These are phyloP conservation scores for Monosporascus sp. DNA, from an alignment of 2,329 filamentous ascomycete species.

Conservation along the genomic window DNA sequence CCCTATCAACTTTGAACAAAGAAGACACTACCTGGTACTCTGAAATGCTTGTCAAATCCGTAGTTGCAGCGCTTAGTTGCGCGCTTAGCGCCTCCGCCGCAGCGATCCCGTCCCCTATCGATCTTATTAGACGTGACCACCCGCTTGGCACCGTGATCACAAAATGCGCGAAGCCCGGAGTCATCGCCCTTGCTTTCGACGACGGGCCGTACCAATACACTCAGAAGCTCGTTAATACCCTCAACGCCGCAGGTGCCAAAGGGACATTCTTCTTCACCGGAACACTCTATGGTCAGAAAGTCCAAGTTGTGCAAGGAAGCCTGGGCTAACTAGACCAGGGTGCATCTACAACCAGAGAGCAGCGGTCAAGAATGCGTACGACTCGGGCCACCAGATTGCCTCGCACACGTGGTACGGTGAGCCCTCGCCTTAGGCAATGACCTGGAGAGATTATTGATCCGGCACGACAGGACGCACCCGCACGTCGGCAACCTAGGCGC, in stretches of 20 bases:
- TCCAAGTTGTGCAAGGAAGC: background rate
- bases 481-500: constrained; percentile 36
- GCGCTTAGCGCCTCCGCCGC: constrained; percentile 22
- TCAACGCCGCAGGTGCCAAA: constrained; percentile 42
- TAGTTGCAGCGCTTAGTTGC: constrained; percentile 15
- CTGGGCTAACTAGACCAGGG: constrained; percentile 9
- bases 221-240: constrained; percentile 41
- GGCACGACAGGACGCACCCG: constrained; percentile 34
- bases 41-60: constrained; percentile 21
- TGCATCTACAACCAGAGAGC: constrained; percentile 44
- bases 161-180: constrained; percentile 36
- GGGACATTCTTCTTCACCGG: constrained; percentile 51
- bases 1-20: background rate
- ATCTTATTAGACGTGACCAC: constrained; percentile 35
- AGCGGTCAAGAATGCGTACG: constrained; percentile 48
- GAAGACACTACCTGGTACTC: background rate
- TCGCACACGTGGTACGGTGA: constrained; percentile 43
- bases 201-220: constrained; percentile 49
- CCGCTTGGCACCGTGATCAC: constrained; percentile 38
- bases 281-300: constrained; percentile 35
- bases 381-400: constrained; percentile 46
- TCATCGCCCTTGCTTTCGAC: constrained; percentile 48
- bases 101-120: constrained; percentile 31
- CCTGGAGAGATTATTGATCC: background rate
- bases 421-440: background rate